Percentiles rank a stretch among this genome's conserved stretches.
Conservation (phyloP, 257 asterid species). For the Penstemon eatonii region DNA sequence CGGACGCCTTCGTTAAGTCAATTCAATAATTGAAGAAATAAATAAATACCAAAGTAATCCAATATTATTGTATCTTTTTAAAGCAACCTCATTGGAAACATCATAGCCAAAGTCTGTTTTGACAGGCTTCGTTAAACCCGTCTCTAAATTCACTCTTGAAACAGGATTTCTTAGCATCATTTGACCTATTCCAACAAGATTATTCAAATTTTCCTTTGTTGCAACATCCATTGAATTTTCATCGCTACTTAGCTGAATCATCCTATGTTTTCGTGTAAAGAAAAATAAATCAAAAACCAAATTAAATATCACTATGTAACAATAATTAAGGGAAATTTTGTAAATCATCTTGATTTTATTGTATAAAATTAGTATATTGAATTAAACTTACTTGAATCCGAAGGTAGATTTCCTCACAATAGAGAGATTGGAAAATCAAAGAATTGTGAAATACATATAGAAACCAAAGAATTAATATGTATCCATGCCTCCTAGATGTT, state of each 20-base stretch:
- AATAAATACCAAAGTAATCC: too few species aligned
- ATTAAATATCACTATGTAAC: background rate
- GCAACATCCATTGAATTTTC: slow-evolving; percentile 49
- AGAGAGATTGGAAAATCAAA: slow-evolving; percentile 43
- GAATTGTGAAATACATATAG: slow-evolving; percentile 31
- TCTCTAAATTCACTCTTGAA: slow-evolving; percentile 42
- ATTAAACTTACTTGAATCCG: slow-evolving; percentile 48
- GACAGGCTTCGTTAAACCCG: slow-evolving; percentile 44
- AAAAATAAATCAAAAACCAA: background rate
- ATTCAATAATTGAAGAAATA: too few species aligned
- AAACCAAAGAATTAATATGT: too few species aligned
- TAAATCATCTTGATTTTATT: too few species aligned
- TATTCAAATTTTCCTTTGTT: slow-evolving; percentile 45
- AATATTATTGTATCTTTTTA: slow-evolving; percentile 33
- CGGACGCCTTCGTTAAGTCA: too few species aligned
- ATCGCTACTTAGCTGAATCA: slow-evolving; percentile 41
- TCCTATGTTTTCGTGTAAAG: slow-evolving; percentile 25
- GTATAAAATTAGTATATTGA: too few species aligned
- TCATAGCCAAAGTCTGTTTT: slow-evolving; percentile 20
- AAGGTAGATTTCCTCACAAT: slow-evolving; percentile 42
- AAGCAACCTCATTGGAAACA: slow-evolving; percentile 46
- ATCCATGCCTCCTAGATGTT: too few species aligned
- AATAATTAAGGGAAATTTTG: too few species aligned
- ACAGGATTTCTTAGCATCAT: slow-evolving; percentile 38
- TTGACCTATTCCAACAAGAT: slow-evolving; percentile 41